These are phyloP conservation scores for Xylariaceae sp. DNA, from an alignment of 2,329 filamentous ascomycete species.

Conservation along the genomic window DNA sequence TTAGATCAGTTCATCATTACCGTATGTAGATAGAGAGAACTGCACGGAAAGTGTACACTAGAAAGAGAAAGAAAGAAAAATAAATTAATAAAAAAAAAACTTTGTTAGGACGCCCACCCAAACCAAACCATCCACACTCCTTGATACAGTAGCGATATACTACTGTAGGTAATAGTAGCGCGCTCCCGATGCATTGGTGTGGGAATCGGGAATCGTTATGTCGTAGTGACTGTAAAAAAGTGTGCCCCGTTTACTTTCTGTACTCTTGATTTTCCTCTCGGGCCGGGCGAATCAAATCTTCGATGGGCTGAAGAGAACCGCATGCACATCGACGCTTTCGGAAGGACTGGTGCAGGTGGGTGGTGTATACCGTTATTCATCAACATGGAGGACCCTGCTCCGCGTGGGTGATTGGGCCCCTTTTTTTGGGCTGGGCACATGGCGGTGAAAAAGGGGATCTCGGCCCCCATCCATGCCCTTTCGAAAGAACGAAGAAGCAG, in stretches of 20 bases:
- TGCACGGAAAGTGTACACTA: constrained; percentile 14
- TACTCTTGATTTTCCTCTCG: constrained; percentile 22
- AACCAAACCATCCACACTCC: neutral
- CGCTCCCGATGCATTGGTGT: constrained; percentile 40
- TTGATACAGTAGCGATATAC: constrained; percentile 9
- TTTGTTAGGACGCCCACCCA: neutral
- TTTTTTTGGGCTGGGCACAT: no score
- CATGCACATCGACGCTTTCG: constrained; percentile 40
- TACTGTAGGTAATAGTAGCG: no score
- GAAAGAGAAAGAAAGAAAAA: constrained; percentile 7
- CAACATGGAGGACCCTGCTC: constrained; percentile 15
- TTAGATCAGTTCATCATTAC: constrained; percentile 11
- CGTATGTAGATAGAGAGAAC: constrained; percentile 1
- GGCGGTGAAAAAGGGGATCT: constrained; percentile 36
- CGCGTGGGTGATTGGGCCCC: constrained; percentile 34
- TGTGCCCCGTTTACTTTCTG: constrained; percentile 24
- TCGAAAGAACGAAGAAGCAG: constrained; percentile 5
- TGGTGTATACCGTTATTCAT: constrained; percentile 24
- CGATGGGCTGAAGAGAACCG: constrained; percentile 21
- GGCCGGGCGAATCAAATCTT: constrained; percentile 35
- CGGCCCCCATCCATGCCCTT: constrained; percentile 9
- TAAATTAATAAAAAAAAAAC: neutral
- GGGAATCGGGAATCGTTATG: no score
- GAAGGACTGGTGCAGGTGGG: constrained; percentile 22
- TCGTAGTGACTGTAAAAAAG: no score